Evolutionary conservation across 208 protist genomes (phyloP).

Genomic region (Leishmania gerbilli): DNA sequence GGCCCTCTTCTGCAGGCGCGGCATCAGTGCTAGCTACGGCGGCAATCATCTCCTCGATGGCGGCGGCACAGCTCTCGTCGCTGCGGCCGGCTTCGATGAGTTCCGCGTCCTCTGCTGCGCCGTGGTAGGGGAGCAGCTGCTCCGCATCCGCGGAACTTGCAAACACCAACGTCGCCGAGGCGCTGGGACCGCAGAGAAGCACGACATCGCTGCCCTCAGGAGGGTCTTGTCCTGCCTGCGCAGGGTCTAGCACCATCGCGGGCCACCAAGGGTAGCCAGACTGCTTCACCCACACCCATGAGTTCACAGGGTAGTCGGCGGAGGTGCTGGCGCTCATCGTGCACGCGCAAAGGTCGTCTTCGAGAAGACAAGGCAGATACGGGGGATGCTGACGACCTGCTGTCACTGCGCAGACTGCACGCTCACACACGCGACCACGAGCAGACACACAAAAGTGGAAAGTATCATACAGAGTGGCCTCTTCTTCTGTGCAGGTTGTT

Average conservation of each 20-base stretch:
- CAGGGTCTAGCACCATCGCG: slow-evolving; percentile 60
- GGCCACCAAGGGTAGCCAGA: slow-evolving; percentile 87
- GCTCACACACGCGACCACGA: background rate
- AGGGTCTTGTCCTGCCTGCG: slow-evolving; percentile 23
- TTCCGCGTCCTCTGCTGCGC: slow-evolving; percentile 37
- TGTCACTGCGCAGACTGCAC: background rate
- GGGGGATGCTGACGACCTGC: too few relatives aligned
- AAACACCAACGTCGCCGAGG: slow-evolving; percentile 54
- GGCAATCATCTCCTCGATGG: slow-evolving; percentile 55
- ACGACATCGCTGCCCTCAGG: slow-evolving; percentile 54
- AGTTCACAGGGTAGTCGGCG: slow-evolving; percentile 33
- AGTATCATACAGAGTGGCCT: background rate
- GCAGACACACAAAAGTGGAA: background rate
- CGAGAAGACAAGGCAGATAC: background rate
- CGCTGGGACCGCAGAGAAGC: slow-evolving; percentile 66
- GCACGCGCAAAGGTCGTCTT: slow-evolving; percentile 12
- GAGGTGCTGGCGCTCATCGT: slow-evolving; percentile 18
- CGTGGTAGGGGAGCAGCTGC: slow-evolving; percentile 42
- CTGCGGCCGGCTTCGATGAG: slow-evolving; percentile 38
- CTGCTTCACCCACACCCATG: slow-evolving; percentile 85
- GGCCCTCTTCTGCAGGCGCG: background rate
- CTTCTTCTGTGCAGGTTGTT: background rate
- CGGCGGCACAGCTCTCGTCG: slow-evolving; percentile 50
- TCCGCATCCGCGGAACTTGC: slow-evolving; percentile 36
- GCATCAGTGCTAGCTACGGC: background rate